Conservation (phyloP, 192 early-diverging fungal species). For the Backusella australiensis region DNA sequence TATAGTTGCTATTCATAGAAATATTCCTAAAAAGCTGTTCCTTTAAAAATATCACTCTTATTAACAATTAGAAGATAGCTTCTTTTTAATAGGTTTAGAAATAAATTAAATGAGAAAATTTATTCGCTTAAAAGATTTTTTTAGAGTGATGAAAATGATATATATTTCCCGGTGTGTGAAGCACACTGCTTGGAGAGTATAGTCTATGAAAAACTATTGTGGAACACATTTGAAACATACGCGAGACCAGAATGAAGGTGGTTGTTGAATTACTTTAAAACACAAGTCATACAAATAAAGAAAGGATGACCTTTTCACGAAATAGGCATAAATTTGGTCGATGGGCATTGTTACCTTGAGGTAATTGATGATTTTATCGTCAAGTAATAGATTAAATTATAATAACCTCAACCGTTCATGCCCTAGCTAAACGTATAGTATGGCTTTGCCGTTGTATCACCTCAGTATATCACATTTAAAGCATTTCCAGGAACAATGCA, state of each 20-base stretch:
- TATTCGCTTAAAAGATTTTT: not conserved
- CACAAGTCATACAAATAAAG: not conserved
- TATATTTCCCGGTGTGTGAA: not conserved
- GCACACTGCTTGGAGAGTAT: not conserved
- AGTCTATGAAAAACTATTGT: not conserved
- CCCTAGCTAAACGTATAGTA: not conserved
- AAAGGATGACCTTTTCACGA: not conserved
- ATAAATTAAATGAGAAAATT: not conserved
- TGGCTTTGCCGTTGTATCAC: not conserved
- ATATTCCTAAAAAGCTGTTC: too few species aligned
- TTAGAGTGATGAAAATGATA: not conserved
- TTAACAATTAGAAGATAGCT: too few species aligned
- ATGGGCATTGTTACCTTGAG: not conserved
- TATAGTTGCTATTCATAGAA: too few species aligned
- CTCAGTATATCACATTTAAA: not conserved
- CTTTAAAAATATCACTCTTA: too few species aligned
- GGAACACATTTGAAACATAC: not conserved
- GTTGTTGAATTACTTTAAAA: not conserved
- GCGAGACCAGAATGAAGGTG: not conserved
- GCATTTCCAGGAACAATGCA: not conserved
- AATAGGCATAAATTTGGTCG: not conserved
- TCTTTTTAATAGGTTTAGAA: not conserved
- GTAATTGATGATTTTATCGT: not conserved
- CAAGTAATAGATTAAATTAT: not conserved
- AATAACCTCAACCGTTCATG: not conserved